Conservation (phyloP, 495 filamentous ascomycete species). For the Pseudoneurospora amorphoporcata region DNA sequence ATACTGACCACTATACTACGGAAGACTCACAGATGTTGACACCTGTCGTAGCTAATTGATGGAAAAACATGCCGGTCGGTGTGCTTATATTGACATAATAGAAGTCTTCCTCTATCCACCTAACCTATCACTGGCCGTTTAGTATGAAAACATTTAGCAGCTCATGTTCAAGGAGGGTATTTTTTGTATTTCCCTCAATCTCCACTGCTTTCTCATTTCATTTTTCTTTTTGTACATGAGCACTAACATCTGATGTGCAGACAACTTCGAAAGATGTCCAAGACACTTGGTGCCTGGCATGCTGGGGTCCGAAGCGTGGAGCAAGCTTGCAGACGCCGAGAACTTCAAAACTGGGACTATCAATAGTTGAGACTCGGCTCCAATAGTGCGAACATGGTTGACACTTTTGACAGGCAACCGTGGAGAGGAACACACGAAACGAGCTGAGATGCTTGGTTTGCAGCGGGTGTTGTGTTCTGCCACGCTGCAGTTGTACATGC, state of each 20-base stretch:
- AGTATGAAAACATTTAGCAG: no score
- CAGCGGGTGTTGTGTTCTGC: neutral
- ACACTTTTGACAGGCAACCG: neutral
- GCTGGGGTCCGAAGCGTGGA: neutral
- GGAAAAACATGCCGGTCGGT: accelerated
- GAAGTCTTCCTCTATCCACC: no score
- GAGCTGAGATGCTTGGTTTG: no score
- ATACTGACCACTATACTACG: neutral
- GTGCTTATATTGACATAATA: neutral
- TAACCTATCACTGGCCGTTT: neutral
- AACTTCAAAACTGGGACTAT: neutral
- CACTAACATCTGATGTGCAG: neutral
- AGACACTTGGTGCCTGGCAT: neutral
- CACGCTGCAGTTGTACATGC: neutral
- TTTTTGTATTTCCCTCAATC: neutral
- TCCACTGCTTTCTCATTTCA: neutral
- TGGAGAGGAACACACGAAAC: neutral
- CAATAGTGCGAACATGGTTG: neutral
- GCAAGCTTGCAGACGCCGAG: neutral
- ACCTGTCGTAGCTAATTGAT: neutral
- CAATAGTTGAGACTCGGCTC: neutral
- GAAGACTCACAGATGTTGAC: neutral
- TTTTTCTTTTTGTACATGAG: neutral
- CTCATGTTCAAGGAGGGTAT: no score
- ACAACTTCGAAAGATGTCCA: neutral